Conservation (phyloP, 2,329 filamentous ascomycete genomes). For the Microcyclosporella mali region DNA sequence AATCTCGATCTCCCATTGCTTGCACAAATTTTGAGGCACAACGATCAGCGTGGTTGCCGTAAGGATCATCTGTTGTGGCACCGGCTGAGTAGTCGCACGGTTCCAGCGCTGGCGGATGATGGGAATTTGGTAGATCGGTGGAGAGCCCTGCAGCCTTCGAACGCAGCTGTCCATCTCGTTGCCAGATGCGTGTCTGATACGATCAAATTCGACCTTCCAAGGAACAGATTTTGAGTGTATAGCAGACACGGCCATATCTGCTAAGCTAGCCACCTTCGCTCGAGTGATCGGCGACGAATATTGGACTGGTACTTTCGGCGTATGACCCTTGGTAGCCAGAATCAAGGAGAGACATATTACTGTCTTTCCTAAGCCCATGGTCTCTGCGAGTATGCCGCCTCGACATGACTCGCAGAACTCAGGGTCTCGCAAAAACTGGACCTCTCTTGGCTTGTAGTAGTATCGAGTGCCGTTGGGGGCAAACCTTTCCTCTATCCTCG, state of each 20-base stretch:
- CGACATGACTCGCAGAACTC: conserved; percentile 65
- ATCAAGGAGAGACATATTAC: conserved; percentile 71
- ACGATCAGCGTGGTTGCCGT: conserved; percentile 69
- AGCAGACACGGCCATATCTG: conserved; percentile 68
- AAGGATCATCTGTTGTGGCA: conserved; percentile 52
- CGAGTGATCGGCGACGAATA: conserved; percentile 44
- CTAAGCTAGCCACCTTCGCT: conserved; percentile 53
- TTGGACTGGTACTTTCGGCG: conserved; percentile 59
- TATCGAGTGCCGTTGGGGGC: conserved; percentile 59
- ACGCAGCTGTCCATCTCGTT: conserved; percentile 50
- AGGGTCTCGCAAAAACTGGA: conserved; percentile 58
- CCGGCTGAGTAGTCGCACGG: conserved; percentile 34
- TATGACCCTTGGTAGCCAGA: conserved; percentile 65
- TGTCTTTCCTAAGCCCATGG: conserved; percentile 80
- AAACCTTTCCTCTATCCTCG: conserved; percentile 56
- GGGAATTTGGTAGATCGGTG: conserved; percentile 38
- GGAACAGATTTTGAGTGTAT: conserved; percentile 62
- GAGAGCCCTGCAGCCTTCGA: conserved; percentile 41
- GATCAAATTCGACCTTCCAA: conserved; percentile 61
- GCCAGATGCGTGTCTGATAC: conserved; percentile 42
- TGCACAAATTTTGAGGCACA: conserved; percentile 73
- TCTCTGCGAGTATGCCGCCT: conserved; percentile 74
- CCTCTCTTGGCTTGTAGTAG: conserved; percentile 64
- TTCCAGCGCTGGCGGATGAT: conserved; percentile 36
- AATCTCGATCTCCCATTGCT: conserved; percentile 81